These are phyloP conservation scores for Ophiostoma pallidulum DNA, from an alignment of 2,329 filamentous ascomycete genomes.

Conservation along the genomic window DNA sequence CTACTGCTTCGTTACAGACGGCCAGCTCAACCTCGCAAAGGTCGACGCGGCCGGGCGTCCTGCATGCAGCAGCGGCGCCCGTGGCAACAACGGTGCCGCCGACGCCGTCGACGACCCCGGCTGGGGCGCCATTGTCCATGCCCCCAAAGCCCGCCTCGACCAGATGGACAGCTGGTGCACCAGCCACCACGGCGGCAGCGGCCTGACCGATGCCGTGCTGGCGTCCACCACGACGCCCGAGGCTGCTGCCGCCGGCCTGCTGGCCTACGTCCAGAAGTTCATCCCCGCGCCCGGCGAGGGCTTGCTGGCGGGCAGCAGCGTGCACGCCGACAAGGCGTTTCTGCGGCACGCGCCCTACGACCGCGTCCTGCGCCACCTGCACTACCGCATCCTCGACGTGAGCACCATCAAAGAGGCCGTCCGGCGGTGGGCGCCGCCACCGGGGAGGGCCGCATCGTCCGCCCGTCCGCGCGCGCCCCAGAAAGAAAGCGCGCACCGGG, in stretches of 20 bases:
- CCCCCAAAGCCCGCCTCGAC: constrained; percentile 58
- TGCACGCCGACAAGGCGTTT: constrained; percentile 83
- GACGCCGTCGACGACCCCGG: constrained; percentile 65
- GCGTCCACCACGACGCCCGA: constrained; percentile 62
- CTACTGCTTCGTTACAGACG: constrained; percentile 82
- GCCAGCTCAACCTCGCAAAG: constrained; percentile 41
- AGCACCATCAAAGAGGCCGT: constrained; percentile 88
- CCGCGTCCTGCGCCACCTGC: constrained; percentile 63
- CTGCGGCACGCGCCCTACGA: constrained; percentile 65
- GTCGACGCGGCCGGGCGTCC: neutral
- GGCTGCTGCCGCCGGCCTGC: constrained; percentile 60
- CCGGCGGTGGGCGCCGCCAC: constrained; percentile 64
- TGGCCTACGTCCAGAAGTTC: constrained; percentile 66
- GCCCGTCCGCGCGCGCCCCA: too few relatives aligned
- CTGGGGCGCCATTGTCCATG: constrained; percentile 73
- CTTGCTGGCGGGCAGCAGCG: constrained; percentile 81
- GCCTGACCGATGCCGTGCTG: constrained; percentile 68
- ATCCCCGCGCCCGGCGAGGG: constrained; percentile 58
- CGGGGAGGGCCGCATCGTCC: too few relatives aligned
- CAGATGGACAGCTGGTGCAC: constrained; percentile 87
- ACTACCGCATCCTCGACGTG: constrained; percentile 87
- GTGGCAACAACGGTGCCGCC: neutral
- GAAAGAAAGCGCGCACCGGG: constrained; percentile 73
- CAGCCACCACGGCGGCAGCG: constrained; percentile 67
- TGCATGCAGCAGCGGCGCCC: neutral